Conservation (phyloP, 2,329 filamentous ascomycete species). For the Penicillium verrucosum region DNA sequence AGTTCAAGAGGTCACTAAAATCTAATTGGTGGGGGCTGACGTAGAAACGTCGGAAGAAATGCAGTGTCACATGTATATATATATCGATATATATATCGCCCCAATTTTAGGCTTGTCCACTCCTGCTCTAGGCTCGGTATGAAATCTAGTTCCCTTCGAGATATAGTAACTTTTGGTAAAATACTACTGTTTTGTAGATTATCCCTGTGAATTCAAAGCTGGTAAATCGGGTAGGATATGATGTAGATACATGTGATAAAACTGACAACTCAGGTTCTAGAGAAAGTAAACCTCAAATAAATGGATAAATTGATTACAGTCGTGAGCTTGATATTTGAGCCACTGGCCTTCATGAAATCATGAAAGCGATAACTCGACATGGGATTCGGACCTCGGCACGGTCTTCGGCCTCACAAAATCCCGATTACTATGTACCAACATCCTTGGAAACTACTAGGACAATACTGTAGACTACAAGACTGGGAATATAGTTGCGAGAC, state of each 20-base stretch:
- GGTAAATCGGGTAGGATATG: no score
- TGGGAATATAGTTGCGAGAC: background rate
- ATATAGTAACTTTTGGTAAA: background rate
- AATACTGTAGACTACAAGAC: no score
- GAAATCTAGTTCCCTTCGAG: background rate
- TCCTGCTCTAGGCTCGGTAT: background rate
- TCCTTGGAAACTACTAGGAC: no score
- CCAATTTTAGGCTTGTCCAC: background rate
- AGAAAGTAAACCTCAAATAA: no score
- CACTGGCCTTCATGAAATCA: background rate
- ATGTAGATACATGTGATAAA: background rate
- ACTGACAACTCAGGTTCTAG: no score
- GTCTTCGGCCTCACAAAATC: background rate
- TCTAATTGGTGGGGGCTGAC: constrained; percentile 34
- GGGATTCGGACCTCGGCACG: background rate
- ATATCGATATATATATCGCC: background rate
- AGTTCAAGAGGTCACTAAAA: constrained; percentile 55
- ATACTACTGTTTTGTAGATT: background rate
- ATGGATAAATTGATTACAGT: background rate
- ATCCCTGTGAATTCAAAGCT: background rate
- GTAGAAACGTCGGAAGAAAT: background rate
- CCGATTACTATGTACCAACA: no score
- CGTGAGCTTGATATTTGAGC: background rate
- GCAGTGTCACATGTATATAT: background rate
- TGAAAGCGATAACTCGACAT: background rate